Base-by-base conservation (phyloP, 2,329 filamentous ascomycete species). In the Capronia epimyces region DNA sequence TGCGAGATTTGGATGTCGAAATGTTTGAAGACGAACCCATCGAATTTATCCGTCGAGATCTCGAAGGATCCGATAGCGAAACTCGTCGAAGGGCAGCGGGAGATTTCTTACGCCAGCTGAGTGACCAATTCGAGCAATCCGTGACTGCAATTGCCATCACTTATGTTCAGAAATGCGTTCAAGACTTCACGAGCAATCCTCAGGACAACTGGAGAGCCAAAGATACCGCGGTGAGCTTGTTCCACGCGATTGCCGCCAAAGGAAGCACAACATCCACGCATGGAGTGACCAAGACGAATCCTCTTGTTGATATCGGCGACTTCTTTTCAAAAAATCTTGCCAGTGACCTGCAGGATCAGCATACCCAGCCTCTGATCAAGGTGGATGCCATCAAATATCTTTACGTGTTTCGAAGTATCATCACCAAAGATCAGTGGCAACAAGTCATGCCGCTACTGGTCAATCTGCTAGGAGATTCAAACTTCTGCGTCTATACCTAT, bases 1-100 rank as follows among this genome's bases (percentile, higher is more conserved):
- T 98, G 53, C 83, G 94, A 59, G 93, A 96, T 64, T 93, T 90
- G 0, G 94, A 98, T 60, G 80, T 95, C 48, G 93, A 98, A 67
- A 79, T 95, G 60, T 97, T 98, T 62, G 93, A 98, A 66, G 94
- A 98, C 66, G 94, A 98, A 72, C 93, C 93, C 0, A 98, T 98
- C 59, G 93, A 98, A 69, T 98, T 95, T 66, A 98, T 98, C 64
- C 81, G 93, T 57, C 81, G 89, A 63, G 93, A 98, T 68, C 75
- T 98, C 42, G 93, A 98, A 68, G 93, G 93, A 5, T 96, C 93
- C 1, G 93, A 98, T 69, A 94, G 86, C 48, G 93, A 97, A 66
- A 98, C 93, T 1, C 79, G 93, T 64, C 79, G 93, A 60, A 81
- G 93, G 63, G 91, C 93, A 34, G 90, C 94, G 0, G 97, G 91